phyloP scores from a whole-genome alignment of 140 eudicot genomes.

The Erigeron philadelphicus region DNA sequence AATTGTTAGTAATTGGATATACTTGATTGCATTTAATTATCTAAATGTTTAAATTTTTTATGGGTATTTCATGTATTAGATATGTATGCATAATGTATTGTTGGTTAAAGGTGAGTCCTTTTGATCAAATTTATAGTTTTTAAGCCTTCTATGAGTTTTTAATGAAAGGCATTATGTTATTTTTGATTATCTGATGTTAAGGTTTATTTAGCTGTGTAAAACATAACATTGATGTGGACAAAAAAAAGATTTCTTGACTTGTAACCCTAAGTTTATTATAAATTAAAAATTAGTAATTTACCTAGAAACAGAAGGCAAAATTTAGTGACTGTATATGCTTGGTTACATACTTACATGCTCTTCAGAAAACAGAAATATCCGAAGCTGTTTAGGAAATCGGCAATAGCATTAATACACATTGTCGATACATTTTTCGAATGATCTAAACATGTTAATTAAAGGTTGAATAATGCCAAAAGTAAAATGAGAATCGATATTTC shows the following conservation, averaged over 20 bases:
- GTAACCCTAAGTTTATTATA: no score
- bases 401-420: slow-evolving; percentile 2
- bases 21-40: neutral
- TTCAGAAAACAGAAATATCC: slow-evolving; percentile 17
- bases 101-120: no score
- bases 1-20: neutral
- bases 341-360: neutral
- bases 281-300: no score
- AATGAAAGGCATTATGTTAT: neutral
- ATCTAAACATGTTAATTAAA: neutral
- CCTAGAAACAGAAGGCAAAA: no score
- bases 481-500: neutral
- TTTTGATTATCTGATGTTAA: slow-evolving; percentile 10
- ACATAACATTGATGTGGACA: neutral
- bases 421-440: neutral
- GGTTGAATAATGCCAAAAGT: neutral
- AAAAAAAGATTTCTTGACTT: no score
- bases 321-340: slow-evolving; percentile 14
- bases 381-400: neutral
- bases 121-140: no score
- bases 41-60: no score
- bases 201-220: neutral
- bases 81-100: no score
- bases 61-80: no score
- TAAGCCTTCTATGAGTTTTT: no score